phyloP scores from a whole-genome alignment of 345 rosid species.

The Euphorbia tirucalli region DNA sequence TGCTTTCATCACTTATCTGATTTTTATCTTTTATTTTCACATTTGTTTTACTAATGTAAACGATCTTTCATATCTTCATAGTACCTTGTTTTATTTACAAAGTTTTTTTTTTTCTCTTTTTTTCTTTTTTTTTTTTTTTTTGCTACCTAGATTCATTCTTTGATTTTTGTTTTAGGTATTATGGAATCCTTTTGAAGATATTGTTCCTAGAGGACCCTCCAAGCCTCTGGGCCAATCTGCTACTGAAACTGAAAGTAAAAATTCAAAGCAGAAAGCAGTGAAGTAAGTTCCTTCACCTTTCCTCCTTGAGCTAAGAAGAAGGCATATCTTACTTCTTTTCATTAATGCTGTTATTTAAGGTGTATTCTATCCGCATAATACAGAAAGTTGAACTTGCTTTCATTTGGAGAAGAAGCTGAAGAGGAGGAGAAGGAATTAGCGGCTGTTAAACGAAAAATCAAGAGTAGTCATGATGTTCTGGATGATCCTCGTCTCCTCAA shows the following conservation, averaged over 20 bases:
- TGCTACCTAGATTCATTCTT: neutral
- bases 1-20: too few species aligned
- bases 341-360: conserved; percentile 16
- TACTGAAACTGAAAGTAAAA: conserved; percentile 50
- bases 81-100: neutral
- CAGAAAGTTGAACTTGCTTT: conserved; percentile 87
- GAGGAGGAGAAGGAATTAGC: conserved; percentile 89
- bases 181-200: conserved; percentile 97
- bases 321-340: conserved; percentile 8
- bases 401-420: conserved; percentile 98
- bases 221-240: conserved; percentile 34
- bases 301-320: neutral
- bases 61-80: neutral
- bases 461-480: conserved; percentile 94
- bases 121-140: neutral
- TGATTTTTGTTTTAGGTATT: conserved; percentile 51
- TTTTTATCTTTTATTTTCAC: neutral
- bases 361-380: conserved; percentile 30
- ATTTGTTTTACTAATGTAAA: neutral
- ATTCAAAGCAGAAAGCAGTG: conserved; percentile 60
- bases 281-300: conserved; percentile 47
- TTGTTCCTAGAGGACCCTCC: conserved; percentile 56
- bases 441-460: conserved; percentile 68
- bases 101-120: too few species aligned
- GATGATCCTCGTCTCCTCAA: conserved; percentile 90